Conservation (phyloP, 2,329 filamentous ascomycete species). For the Graphilbum fragrans region DNA sequence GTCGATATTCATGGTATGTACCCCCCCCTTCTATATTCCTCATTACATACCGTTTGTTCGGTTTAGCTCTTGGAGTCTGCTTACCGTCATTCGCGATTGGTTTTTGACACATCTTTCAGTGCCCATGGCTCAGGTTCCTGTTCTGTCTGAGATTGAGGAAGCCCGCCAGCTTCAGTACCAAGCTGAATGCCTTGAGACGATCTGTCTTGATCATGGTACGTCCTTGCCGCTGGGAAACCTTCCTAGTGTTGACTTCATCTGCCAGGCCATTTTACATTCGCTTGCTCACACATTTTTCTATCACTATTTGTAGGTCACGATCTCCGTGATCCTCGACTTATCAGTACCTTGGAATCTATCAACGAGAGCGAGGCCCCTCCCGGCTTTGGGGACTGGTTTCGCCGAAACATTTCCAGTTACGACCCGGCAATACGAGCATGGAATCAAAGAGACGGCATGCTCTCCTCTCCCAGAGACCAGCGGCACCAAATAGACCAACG, state of each 20-base stretch:
- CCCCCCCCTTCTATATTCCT: slow-evolving; percentile 9
- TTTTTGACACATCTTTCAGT: slow-evolving; percentile 17
- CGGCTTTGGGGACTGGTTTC: slow-evolving; percentile 39
- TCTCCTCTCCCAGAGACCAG: slow-evolving; percentile 19
- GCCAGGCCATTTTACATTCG: not conserved
- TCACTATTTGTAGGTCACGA: slow-evolving; percentile 24
- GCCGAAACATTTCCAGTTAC: slow-evolving; percentile 35
- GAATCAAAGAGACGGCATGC: slow-evolving; percentile 23
- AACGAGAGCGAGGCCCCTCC: slow-evolving; percentile 27
- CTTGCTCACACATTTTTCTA: not conserved
- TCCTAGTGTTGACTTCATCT: too few species aligned
- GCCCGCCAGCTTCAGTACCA: slow-evolving; percentile 43
- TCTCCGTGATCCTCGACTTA: slow-evolving; percentile 25
- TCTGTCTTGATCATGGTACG: slow-evolving; percentile 35
- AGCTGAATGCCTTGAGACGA: slow-evolving; percentile 44
- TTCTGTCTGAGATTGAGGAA: slow-evolving; percentile 43
- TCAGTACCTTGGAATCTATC: slow-evolving; percentile 24
- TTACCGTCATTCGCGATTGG: not conserved
- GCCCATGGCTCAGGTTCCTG: slow-evolving; percentile 25
- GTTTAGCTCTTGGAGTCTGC: slow-evolving; percentile 9
- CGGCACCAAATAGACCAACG: not conserved
- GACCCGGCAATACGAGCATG: slow-evolving; percentile 33
- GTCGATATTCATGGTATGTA: slow-evolving; percentile 36
- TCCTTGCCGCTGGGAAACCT: too few species aligned
- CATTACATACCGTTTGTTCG: slow-evolving; percentile 4